Evolutionary conservation across 1,139 yeast genomes (phyloP).

Genomic region (Kurtzmaniella quercitrusa): DNA sequence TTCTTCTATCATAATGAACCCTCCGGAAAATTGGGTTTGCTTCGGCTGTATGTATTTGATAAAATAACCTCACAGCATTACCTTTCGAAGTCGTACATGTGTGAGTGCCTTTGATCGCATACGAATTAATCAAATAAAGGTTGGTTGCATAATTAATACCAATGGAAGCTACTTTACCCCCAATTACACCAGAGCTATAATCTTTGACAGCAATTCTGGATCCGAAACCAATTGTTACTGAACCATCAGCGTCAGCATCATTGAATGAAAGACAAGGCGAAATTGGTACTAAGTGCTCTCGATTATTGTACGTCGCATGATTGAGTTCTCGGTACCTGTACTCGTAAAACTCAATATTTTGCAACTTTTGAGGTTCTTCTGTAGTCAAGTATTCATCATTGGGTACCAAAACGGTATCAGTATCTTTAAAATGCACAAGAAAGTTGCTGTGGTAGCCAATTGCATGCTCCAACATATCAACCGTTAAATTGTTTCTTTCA

Average conservation of each 20-base stretch:
- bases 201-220: background rate
- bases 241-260: conserved; percentile 11
- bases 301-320: background rate
- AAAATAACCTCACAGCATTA: conserved; percentile 15
- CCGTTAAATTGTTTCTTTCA: conserved; percentile 5
- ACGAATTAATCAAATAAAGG: conserved; percentile 8
- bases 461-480: conserved; percentile 10
- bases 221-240: conserved; percentile 10
- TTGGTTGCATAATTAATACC: conserved; percentile 6
- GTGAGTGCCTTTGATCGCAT: conserved; percentile 10
- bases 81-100: conserved; percentile 14
- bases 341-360: background rate
- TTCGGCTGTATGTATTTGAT: conserved; percentile 12
- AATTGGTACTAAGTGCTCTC: conserved; percentile 14
- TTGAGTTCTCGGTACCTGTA: background rate
- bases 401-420: conserved; percentile 18
- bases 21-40: conserved; percentile 10
- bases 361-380: background rate
- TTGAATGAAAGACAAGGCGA: conserved; percentile 16
- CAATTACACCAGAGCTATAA: background rate
- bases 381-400: conserved; percentile 8
- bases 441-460: conserved; percentile 13
- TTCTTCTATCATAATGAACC: conserved; percentile 10
- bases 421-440: conserved; percentile 17
- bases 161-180: background rate